Evolutionary conservation across 306 rosid genomes (phyloP), one percentile per base, ranked within the genome.

Genomic region (Albizia julibrissin): DNA sequence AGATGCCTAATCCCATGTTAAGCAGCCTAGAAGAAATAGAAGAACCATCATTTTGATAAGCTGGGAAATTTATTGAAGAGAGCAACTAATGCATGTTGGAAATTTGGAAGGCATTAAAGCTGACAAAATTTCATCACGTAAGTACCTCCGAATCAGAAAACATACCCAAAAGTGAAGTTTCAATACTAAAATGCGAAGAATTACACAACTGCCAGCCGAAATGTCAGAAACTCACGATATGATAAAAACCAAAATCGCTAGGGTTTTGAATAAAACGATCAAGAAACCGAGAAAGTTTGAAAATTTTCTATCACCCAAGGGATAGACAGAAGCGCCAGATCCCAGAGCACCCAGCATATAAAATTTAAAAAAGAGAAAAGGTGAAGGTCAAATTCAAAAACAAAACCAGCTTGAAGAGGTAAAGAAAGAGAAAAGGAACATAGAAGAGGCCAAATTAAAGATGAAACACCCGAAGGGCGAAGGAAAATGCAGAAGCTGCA

Each of bases 391-490:
- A 73, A 78, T 46, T 50, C 1, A 68, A 62, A 80, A 37, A 42
- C 18, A 39, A 54, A 54, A 54, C 61, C 26, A 54, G 10, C 52
- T 21, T 39, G 72, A 12, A 52, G 44, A 58, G 65, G 37, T 10
- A 33, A 37, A 64, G 34, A 62, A 21, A 43, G 50, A 79, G 54
- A 79, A 79, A 14, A 71, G 16, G 19, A 39, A 34, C 83, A 27
- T 19, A 73, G 75, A 72, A 37, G 40, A 82, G 44, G 14, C 24
- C 83, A 76, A 76, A 54, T 58, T 33, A 47, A 69, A 69, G 18
- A 2, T 44, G 22, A 77, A 64, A 80, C 15, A 46, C 2, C 59
- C 71, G 66, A 76, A 87, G 84, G 86, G 80, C 71, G 42, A 81
- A 56, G 31, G 18, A 21, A 44, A 78, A 69, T 46, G 82, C 65